Evolutionary conservation across 495 filamentous ascomycete species (phyloP).

Genomic region (Sporormia fimetaria): DNA sequence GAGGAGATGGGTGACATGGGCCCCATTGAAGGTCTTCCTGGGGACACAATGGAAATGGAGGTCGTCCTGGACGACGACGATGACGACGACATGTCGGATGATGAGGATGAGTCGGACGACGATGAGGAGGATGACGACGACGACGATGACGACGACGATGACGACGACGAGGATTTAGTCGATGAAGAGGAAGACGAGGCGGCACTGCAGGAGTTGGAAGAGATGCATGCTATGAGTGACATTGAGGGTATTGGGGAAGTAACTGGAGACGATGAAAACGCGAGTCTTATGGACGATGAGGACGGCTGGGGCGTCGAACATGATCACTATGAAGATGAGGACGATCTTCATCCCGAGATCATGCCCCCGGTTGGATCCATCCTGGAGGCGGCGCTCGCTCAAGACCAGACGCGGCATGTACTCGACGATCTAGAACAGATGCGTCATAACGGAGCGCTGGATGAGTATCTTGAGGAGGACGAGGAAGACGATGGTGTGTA

Average conservation of each 20-base stretch:
- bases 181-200: constrained; percentile 32
- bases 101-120: constrained; percentile 58
- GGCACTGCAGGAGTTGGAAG: constrained; percentile 28
- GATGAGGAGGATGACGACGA: constrained; percentile 43
- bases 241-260: constrained; percentile 49
- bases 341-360: constrained; percentile 15
- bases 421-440: constrained; percentile 22
- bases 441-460: constrained; percentile 24
- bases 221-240: constrained; percentile 48
- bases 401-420: constrained; percentile 6
- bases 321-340: constrained; percentile 32
- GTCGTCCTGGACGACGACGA: constrained; percentile 68
- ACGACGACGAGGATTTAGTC: constrained; percentile 47
- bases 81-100: constrained; percentile 50
- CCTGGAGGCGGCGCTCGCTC: constrained; percentile 7
- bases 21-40: constrained; percentile 71
- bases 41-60: constrained; percentile 70
- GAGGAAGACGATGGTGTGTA: constrained; percentile 24
- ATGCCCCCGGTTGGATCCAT: constrained; percentile 24
- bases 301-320: constrained; percentile 55
- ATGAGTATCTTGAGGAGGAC: constrained; percentile 57
- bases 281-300: constrained; percentile 33
- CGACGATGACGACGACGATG: constrained; percentile 51
- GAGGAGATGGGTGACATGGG: constrained; percentile 73
- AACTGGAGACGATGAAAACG: constrained; percentile 35